phyloP scores from a whole-genome alignment of 2,329 filamentous ascomycete genomes.

The Fusarium proliferatum region DNA sequence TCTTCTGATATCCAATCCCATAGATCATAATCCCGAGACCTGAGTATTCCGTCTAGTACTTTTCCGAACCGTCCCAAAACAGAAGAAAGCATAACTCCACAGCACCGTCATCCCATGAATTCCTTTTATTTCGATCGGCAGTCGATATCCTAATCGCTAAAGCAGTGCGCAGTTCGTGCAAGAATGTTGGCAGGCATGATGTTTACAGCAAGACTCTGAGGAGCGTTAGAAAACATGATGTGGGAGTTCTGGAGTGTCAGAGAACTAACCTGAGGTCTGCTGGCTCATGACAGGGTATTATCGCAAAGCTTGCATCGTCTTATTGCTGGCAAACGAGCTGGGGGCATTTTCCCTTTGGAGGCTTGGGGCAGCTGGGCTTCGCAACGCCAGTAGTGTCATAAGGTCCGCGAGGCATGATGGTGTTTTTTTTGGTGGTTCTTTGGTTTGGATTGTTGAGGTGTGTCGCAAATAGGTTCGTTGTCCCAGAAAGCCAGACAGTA shows the following conservation, averaged over 20 bases:
- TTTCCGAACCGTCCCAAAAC: constrained; percentile 41
- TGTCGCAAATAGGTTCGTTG: constrained; percentile 19
- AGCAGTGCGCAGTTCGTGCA: constrained; percentile 36
- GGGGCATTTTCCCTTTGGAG: constrained; percentile 47
- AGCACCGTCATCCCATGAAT: constrained; percentile 37
- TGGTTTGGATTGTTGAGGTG: constrained; percentile 10
- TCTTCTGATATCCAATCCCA: constrained; percentile 35
- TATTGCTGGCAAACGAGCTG: constrained; percentile 25
- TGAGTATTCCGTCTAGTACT: constrained; percentile 43
- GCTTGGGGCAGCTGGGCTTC: constrained; percentile 52
- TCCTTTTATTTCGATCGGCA: constrained; percentile 40
- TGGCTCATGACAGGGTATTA: constrained; percentile 28
- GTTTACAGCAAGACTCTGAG: constrained; percentile 33
- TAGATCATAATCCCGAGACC: constrained; percentile 34
- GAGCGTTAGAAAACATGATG: constrained; percentile 18
- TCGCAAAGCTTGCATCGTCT: constrained; percentile 15
- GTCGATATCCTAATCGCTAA: constrained; percentile 42
- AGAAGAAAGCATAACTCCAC: constrained; percentile 41
- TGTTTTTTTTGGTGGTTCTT: constrained; percentile 20
- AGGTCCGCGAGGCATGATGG: constrained; percentile 51
- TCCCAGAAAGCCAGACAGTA: constrained; percentile 12
- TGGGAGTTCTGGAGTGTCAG: background rate
- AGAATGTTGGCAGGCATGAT: constrained; percentile 11
- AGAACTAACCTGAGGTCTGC: constrained; percentile 31
- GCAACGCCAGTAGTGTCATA: constrained; percentile 53